Evolutionary conservation across 805 yeast genomes (phyloP), one percentile per base, ranked within the genome.

Genomic region (Candida koratica): DNA sequence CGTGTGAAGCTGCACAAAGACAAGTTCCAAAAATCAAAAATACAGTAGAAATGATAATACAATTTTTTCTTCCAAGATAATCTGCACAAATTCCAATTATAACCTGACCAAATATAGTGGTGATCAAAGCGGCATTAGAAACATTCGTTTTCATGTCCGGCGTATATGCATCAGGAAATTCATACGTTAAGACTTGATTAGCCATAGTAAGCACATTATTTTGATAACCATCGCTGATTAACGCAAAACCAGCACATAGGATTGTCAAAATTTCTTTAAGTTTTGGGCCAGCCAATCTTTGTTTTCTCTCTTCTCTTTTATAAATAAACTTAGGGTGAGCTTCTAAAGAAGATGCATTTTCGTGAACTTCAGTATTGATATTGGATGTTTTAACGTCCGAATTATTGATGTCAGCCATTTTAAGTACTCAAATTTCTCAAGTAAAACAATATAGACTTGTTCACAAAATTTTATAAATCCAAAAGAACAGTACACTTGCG

Each of bases 211-310:
- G 80, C 43, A 80, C 71, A 47, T 77, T 79, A 52, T 82, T 82
- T 53, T 80, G 86, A 56, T 82, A 82, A 4, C 89, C 89, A 58
- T 84, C 93, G 15, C 84, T 75, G 48, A 81, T 75, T 51, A 84
- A 68, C 0, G 89, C 93, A 44, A 76, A 79, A 10, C 93, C 90
- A 16, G 88, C 67, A 58, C 84, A 76, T 29, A 78, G 50, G 42
- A 82, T 75, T 37, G 79, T 57, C 34, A 67, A 46, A 18, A 61
- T 41, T 37, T 66, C 69, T 17, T 49, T 56, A 24, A 43, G 17
- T 23, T 44, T 47, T 0, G 58, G 59, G 5, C 47, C 48, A 12
- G 31, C 45, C 26, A 57, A 53, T 28, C 72, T 51, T 11, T 44
- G 39, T 23, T 38, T 41, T 47, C 72, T 56, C 18, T 42, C 51